A percentile compares a stretch with the other conserved stretches of the same genome.
Conservation (phyloP, 2,329 filamentous ascomycete species). For the Sporothrix mexicana region DNA sequence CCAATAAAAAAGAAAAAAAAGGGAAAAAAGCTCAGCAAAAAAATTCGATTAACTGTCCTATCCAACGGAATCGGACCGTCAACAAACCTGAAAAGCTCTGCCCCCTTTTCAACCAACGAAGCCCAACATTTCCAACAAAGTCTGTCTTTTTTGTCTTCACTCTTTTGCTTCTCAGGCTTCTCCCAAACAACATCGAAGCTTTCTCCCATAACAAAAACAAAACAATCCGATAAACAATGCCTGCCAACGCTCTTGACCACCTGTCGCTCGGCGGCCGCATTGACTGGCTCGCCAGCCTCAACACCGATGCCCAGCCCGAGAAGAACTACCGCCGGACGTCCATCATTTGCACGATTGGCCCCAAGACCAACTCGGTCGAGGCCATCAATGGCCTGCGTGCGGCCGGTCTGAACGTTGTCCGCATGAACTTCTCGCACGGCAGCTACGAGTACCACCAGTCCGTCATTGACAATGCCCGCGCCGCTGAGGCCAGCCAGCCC, state of each 20-base stretch:
- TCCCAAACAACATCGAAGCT: slow-evolving; percentile 6
- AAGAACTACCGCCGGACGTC: slow-evolving; percentile 95
- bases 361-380: slow-evolving; percentile 98
- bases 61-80: slow-evolving; percentile 14
- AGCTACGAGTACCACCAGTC: slow-evolving; percentile 92
- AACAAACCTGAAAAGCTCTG: slow-evolving; percentile 10
- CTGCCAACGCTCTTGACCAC: slow-evolving; percentile 79
- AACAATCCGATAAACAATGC: slow-evolving; percentile 47
- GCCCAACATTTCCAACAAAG: neutral
- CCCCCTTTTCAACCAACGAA: slow-evolving; percentile 21
- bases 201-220: slow-evolving; percentile 22
- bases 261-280: slow-evolving; percentile 76
- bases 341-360: slow-evolving; percentile 98
- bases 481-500: slow-evolving; percentile 76
- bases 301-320: slow-evolving; percentile 85
- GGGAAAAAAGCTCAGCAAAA: slow-evolving; percentile 34
- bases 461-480: slow-evolving; percentile 93
- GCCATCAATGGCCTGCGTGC: slow-evolving; percentile 93
- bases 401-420: slow-evolving; percentile 94
- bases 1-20: slow-evolving; percentile 30
- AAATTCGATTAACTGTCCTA: slow-evolving; percentile 21
- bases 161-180: neutral
- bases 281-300: slow-evolving; percentile 71
- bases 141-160: neutral
- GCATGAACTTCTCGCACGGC: slow-evolving; percentile 99